A percentile compares a stretch with the other conserved stretches of the same genome.
phyloP scores from a whole-genome alignment of 306 rosid genomes.

The Cicer yamashitae region DNA sequence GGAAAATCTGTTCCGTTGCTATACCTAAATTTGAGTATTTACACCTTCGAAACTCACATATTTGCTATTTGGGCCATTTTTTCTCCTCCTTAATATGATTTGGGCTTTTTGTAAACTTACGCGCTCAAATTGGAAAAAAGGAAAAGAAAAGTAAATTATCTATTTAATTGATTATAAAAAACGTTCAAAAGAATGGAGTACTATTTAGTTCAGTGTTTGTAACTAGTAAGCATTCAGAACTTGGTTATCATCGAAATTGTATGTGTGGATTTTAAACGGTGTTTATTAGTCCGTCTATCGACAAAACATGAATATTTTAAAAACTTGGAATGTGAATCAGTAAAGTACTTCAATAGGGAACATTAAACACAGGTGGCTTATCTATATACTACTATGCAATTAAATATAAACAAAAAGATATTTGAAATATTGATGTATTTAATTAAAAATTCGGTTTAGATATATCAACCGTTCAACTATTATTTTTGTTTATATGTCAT shows the following conservation, averaged over 20 bases:
- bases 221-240: too few relatives aligned
- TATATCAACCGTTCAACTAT: accelerated
- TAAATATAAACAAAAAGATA: too few relatives aligned
- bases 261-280: too few relatives aligned
- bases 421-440: too few relatives aligned
- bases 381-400: too few relatives aligned
- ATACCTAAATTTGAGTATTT: neutral
- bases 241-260: too few relatives aligned
- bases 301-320: neutral
- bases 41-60: neutral
- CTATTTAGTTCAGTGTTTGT: neutral
- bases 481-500: neutral
- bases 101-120: neutral
- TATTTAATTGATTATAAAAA: neutral
- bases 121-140: neutral
- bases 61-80: neutral
- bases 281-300: too few relatives aligned
- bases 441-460: too few relatives aligned
- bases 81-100: neutral
- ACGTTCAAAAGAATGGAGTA: neutral
- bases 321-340: neutral
- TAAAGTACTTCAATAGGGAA: neutral
- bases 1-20: too few relatives aligned
- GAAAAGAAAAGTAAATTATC: neutral
- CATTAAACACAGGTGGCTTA: neutral